A percentile compares a stretch with the other conserved stretches of the same genome.
phyloP scores from a whole-genome alignment of 371 early-diverging fungal genomes.

The Dichotomocladium elegans region DNA sequence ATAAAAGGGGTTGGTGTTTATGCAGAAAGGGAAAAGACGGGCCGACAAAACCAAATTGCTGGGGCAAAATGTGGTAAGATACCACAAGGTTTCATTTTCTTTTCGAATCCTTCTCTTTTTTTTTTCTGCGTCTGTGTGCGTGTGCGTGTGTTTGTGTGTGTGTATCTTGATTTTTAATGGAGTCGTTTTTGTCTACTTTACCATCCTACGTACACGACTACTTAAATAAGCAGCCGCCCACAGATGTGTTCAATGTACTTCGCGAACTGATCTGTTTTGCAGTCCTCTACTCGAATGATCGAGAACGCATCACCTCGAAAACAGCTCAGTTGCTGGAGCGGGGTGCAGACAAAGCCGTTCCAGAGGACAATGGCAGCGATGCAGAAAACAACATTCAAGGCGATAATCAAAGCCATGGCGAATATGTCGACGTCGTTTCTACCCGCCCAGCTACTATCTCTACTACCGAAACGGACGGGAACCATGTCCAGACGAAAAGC shows the following conservation, averaged over 20 bases:
- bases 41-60: neutral
- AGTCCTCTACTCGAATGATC: constrained; percentile 45
- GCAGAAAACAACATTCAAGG: neutral
- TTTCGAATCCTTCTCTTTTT: neutral
- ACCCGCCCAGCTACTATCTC: too few relatives aligned
- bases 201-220: constrained; percentile 48
- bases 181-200: constrained; percentile 42
- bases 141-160: too few relatives aligned
- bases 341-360: constrained; percentile 14
- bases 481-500: too few relatives aligned
- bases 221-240: constrained; percentile 37
- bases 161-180: constrained; percentile 22
- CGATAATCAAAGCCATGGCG: too few relatives aligned
- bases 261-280: constrained; percentile 47
- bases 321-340: constrained; percentile 20
- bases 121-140: neutral
- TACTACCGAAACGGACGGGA: too few relatives aligned
- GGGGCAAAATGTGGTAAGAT: neutral
- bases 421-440: too few relatives aligned
- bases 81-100: neutral
- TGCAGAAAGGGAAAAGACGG: neutral
- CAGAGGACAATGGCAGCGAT: neutral
- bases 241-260: constrained; percentile 40
- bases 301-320: constrained; percentile 22
- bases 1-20: neutral